phyloP scores from a whole-genome alignment of 73 alveolate species.

The Symbiodinium pilosum region DNA sequence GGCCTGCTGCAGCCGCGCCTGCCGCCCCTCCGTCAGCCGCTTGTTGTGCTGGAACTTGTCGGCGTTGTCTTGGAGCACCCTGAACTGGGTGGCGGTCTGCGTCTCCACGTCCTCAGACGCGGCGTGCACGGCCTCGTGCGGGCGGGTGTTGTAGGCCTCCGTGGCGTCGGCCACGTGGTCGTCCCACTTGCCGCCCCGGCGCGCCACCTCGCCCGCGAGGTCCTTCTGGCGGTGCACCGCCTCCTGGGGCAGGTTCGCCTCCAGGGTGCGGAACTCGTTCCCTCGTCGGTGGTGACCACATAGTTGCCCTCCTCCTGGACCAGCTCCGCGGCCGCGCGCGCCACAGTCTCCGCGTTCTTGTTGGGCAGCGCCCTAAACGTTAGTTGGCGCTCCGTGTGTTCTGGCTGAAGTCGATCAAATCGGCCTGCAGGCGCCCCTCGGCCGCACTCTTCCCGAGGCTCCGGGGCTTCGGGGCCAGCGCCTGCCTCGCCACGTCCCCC shows the following conservation, averaged over 20 bases:
- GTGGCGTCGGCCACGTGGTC: not conserved
- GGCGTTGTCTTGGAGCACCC: constrained; percentile 1
- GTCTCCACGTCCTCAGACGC: not conserved
- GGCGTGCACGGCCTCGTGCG: constrained; percentile 12
- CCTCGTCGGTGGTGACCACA: constrained; percentile 8
- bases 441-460: not conserved
- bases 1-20: not conserved
- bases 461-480: not conserved
- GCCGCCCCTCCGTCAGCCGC: not conserved
- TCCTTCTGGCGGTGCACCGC: constrained; percentile 1
- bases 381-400: not conserved
- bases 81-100: not conserved
- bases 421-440: constrained; percentile 13
- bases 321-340: not conserved
- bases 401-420: constrained; percentile 5
- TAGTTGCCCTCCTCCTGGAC: not conserved
- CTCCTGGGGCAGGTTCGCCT: not conserved
- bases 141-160: not conserved
- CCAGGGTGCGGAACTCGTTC: not conserved
- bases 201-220: not conserved
- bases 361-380: not conserved
- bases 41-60: not conserved
- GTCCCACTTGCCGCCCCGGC: not conserved
- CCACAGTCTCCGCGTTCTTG: not conserved
- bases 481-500: not conserved